A percentile compares a stretch with the other conserved stretches of the same genome.
These are phyloP conservation scores for Sodiomyces alkalinus DNA, from an alignment of 2,329 filamentous ascomycete species.

Conservation along the genomic window DNA sequence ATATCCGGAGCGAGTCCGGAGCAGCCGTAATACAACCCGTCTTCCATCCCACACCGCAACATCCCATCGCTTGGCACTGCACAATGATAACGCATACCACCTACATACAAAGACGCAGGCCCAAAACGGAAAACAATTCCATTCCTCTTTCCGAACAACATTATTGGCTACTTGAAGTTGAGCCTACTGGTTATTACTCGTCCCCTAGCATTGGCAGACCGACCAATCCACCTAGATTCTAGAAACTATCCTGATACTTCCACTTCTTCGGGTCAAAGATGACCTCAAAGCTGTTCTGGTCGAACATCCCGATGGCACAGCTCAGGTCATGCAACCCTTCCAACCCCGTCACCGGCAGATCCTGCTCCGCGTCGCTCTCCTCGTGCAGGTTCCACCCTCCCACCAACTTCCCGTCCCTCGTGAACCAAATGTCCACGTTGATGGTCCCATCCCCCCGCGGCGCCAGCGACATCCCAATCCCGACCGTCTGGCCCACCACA, in stretches of 20 bases:
- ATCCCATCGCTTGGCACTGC: too few relatives aligned
- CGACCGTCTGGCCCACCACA: constrained; percentile 48
- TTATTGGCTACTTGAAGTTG: too few relatives aligned
- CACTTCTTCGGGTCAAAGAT: constrained; percentile 44
- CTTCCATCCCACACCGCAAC: too few relatives aligned
- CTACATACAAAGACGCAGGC: too few relatives aligned
- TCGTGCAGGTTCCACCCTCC: constrained; percentile 62
- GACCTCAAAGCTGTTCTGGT: constrained; percentile 52
- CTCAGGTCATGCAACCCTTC: constrained; percentile 58
- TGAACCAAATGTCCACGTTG: constrained; percentile 52
- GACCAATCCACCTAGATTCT: too few relatives aligned
- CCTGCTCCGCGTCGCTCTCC: constrained; percentile 49
- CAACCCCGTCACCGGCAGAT: constrained; percentile 48
- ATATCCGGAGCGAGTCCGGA: too few relatives aligned
- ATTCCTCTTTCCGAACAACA: too few relatives aligned
- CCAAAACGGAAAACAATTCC: too few relatives aligned
- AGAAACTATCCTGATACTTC: constrained; percentile 32
- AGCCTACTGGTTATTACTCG: too few relatives aligned
- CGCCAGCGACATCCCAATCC: constrained; percentile 53
- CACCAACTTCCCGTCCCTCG: constrained; percentile 42
- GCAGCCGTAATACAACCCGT: too few relatives aligned
- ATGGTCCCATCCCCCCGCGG: constrained; percentile 21
- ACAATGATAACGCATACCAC: too few relatives aligned
- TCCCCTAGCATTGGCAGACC: too few relatives aligned
- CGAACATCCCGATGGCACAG: constrained; percentile 56